Percentiles rank a stretch among this genome's conserved stretches.
These are phyloP conservation scores for Penicillium steckii DNA, from an alignment of 495 filamentous ascomycete genomes.

Conservation along the genomic window DNA sequence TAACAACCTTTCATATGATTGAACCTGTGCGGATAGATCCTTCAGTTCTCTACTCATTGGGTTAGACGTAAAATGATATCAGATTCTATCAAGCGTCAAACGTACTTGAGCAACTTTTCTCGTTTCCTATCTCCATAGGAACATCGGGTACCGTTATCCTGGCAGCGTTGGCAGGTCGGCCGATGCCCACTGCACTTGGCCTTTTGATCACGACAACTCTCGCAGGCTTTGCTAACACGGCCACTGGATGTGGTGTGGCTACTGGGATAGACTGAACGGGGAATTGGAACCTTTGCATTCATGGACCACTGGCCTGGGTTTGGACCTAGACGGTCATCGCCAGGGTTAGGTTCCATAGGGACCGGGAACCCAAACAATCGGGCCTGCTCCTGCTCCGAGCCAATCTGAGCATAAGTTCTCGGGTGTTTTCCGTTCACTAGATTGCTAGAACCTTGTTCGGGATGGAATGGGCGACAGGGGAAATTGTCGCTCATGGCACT, in stretches of 20 bases:
- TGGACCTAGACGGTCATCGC: slow-evolving; percentile 12
- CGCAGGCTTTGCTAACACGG: slow-evolving; percentile 59
- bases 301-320: slow-evolving; percentile 17
- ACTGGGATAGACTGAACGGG: slow-evolving; percentile 28
- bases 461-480: slow-evolving; percentile 15
- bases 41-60: slow-evolving; percentile 35
- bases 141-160: slow-evolving; percentile 49
- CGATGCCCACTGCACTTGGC: slow-evolving; percentile 60
- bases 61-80: slow-evolving; percentile 12
- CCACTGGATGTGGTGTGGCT: slow-evolving; percentile 33
- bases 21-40: slow-evolving; percentile 37
- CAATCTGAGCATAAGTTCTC: slow-evolving; percentile 16
- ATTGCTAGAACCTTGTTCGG: slow-evolving; percentile 20
- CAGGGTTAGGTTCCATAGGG: slow-evolving; percentile 18
- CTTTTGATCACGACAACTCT: slow-evolving; percentile 71
- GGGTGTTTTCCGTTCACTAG: slow-evolving; percentile 18
- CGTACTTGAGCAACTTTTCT: slow-evolving; percentile 56
- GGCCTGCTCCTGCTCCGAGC: slow-evolving; percentile 19
- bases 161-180: slow-evolving; percentile 57
- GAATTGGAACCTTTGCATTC: slow-evolving; percentile 42
- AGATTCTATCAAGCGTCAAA: slow-evolving; percentile 5
- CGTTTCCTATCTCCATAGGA: slow-evolving; percentile 59
- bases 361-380: slow-evolving; percentile 3
- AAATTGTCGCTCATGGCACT: slow-evolving; percentile 24
- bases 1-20: slow-evolving; percentile 35